Evolutionary conservation across 2,329 filamentous ascomycete species (phyloP), one percentile per base, ranked within the genome.

Genomic region (Exophiala calicioides): DNA sequence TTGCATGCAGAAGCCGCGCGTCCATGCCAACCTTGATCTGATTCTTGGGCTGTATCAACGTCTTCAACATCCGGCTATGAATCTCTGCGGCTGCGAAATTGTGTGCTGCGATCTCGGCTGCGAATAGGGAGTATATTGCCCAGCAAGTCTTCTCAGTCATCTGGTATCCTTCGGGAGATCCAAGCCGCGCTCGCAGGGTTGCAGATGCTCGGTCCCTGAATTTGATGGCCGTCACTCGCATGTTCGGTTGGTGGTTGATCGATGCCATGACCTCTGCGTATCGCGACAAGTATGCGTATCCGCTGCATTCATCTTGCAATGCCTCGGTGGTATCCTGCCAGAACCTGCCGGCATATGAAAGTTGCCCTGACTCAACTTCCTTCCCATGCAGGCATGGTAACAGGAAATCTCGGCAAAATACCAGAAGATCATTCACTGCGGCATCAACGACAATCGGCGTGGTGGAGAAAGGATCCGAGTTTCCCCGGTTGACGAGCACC

Each of bases 61-160:
- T 31, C 15, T 24, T n/a, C 19, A 52, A 35, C 24, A 46, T 41
- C 23, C 15, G 21, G 18, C 38, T 38, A 16, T 52, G 48, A 7
- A 52, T 34, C 0, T 21, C 24, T n/a, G 48, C 48, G 12, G 38
- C 37, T 15, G 29, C 10, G 13, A 52, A 48, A 15, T 48, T 46
- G 7, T 34, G 36, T 1, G 37, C 39, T 10, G 37, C 37, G 24
- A 47, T 37, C 33, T 52, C 48, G 20, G 42, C 44, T 7, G 44
- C 23, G 26, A 47, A 44, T 6, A 52, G 48, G 9, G 44, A 37
- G 23, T 52, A 52, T 2, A 47, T 36, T n/a, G 29, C 29, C 44
- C 44, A 47, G 33, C 33, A 36, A 27, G 24, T 8, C 24, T 27
- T n/a, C 7, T 27, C 24, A 7, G 24, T 8, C 24, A 27, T n/a